A percentile compares a stretch with the other conserved stretches of the same genome.
Evolutionary conservation across 2,329 filamentous ascomycete species (phyloP).

Genomic region (Blastomyces emzantsi): DNA sequence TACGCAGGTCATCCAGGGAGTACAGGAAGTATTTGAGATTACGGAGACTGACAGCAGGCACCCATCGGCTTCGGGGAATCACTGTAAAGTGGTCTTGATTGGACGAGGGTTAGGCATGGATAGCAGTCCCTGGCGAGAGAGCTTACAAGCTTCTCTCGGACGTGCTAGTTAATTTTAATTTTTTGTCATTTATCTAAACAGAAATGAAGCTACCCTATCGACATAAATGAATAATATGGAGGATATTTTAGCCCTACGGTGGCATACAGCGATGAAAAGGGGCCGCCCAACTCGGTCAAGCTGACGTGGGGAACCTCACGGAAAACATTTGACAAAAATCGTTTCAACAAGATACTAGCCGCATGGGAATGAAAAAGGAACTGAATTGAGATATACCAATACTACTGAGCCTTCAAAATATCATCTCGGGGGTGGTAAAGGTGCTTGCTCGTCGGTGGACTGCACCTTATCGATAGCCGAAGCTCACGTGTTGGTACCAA

Average conservation of each 20-base stretch:
- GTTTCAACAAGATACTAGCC: not conserved
- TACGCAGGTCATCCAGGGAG: conserved; percentile 74
- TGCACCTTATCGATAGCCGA: not conserved
- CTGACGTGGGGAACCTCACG: too few species aligned
- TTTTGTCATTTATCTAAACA: not conserved
- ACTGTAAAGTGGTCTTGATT: conserved; percentile 42
- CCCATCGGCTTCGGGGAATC: conserved; percentile 19
- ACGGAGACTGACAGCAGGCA: conserved; percentile 47
- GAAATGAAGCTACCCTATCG: not conserved
- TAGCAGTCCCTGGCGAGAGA: conserved; percentile 27
- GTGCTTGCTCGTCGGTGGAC: not conserved
- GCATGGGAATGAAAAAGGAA: not conserved
- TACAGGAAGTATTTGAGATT: conserved; percentile 89
- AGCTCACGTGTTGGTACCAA: not conserved
- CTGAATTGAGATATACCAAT: not conserved
- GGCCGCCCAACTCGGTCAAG: not conserved
- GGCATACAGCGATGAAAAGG: not conserved
- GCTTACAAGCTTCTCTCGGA: conserved; percentile 19
- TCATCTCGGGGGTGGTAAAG: not conserved
- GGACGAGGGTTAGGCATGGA: conserved; percentile 34
- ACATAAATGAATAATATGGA: not conserved
- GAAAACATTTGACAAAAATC: not conserved
- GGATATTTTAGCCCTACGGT: not conserved
- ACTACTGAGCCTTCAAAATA: not conserved
- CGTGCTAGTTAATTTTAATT: not conserved